A percentile compares a stretch with the other conserved stretches of the same genome.
Evolutionary conservation across 768 basidiomycete genomes (phyloP).

Genomic region (Krasilnikovozyma curviuscula): DNA sequence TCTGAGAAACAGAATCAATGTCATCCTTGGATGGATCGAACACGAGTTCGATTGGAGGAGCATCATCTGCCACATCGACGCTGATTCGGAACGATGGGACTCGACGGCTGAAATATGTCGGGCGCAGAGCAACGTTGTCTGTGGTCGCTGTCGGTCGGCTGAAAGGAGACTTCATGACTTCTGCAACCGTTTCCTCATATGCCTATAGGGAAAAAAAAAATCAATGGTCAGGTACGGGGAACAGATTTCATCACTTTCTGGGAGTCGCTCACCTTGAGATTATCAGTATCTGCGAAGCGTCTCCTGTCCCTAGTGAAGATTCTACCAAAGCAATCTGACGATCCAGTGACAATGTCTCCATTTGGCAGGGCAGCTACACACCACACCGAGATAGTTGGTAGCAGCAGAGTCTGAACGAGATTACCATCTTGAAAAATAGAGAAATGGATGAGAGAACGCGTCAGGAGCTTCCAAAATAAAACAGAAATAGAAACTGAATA

Average conservation of each 20-base stretch:
- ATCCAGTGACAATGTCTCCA: constrained; percentile 22
- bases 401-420: constrained; percentile 15
- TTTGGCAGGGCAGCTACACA: constrained; percentile 19
- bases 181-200: constrained; percentile 12
- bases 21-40: constrained; percentile 13
- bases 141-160: neutral
- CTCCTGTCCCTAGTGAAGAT: constrained; percentile 16
- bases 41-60: constrained; percentile 15
- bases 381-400: constrained; percentile 25
- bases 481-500: neutral
- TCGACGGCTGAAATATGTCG: neutral
- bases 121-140: neutral
- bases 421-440: neutral
- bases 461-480: neutral
- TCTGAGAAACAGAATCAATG: constrained; percentile 6
- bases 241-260: neutral
- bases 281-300: constrained; percentile 11
- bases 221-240: neutral
- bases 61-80: constrained; percentile 22
- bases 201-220: constrained; percentile 1
- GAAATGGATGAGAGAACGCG: neutral
- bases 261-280: constrained; percentile 11
- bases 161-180: constrained; percentile 8
- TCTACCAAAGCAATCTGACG: constrained; percentile 18
- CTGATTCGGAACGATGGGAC: constrained; percentile 15